phyloP scores from a whole-genome alignment of 2,329 filamentous ascomycete genomes.

The Calonectria leucothoes region DNA sequence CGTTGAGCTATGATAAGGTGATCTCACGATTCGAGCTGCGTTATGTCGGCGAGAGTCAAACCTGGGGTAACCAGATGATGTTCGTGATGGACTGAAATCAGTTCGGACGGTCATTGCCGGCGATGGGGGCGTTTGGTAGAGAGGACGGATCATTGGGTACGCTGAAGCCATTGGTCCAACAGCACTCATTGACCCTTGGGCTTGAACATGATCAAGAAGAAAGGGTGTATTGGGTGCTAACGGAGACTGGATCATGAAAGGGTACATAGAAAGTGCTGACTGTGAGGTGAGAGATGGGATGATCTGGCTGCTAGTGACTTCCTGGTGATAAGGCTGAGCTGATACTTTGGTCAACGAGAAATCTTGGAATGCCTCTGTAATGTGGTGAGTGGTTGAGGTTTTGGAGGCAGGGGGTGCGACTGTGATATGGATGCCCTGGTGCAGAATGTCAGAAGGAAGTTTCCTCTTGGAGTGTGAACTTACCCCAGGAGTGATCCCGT shows the following conservation, averaged over 20 bases:
- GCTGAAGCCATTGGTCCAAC: constrained; percentile 45
- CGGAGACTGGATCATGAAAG: constrained; percentile 47
- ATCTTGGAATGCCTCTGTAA: constrained; percentile 31
- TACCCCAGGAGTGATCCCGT: constrained; percentile 41
- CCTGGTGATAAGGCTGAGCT: constrained; percentile 19
- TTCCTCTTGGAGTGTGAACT: constrained; percentile 1
- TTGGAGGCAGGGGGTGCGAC: constrained; percentile 31
- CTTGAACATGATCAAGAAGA: constrained; percentile 41
- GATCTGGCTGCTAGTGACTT: not conserved
- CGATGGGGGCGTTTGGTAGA: constrained; percentile 48
- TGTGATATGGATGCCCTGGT: constrained; percentile 39
- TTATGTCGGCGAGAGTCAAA: constrained; percentile 61
- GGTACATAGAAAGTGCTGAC: constrained; percentile 46
- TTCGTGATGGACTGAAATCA: constrained; percentile 55
- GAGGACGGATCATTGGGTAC: constrained; percentile 44
- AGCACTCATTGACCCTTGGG: constrained; percentile 33
- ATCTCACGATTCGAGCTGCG: constrained; percentile 57
- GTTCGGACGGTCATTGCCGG: constrained; percentile 49
- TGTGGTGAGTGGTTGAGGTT: constrained; percentile 6
- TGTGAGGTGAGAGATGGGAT: constrained; percentile 34
- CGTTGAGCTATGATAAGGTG: constrained; percentile 59
- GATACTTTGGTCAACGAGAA: constrained; percentile 30
- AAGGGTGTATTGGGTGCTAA: constrained; percentile 44
- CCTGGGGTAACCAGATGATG: constrained; percentile 47
- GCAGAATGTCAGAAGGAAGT: constrained; percentile 1